Conservation (phyloP, 2,329 filamentous ascomycete genomes). For the Aspergillus sergii region DNA sequence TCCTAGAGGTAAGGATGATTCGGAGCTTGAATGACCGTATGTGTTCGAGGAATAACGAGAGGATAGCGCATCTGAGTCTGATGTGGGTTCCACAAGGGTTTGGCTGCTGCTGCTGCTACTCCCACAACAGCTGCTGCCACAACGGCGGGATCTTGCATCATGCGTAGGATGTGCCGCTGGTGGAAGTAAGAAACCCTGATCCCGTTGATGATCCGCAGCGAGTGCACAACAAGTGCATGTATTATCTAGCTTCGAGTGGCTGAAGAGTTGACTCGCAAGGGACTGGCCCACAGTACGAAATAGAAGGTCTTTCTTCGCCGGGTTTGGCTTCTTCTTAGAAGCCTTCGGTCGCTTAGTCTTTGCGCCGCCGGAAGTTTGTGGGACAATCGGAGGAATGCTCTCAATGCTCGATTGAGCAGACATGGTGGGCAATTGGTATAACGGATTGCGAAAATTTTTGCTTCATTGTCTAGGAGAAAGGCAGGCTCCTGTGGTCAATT, state of each 20-base stretch:
- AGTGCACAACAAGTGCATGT: neutral
- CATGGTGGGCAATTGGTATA: neutral
- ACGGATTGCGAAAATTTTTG: neutral
- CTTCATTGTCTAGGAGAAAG: neutral
- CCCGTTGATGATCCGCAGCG: neutral
- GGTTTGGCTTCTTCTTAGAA: neutral
- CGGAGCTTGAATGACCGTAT: neutral
- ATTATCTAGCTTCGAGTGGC: neutral
- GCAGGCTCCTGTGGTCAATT: neutral
- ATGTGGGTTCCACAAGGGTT: slow-evolving; percentile 1
- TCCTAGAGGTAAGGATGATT: neutral
- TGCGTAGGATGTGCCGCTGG: neutral
- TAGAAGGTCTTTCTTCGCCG: neutral
- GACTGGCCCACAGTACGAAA: slow-evolving; percentile 1
- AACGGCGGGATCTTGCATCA: neutral
- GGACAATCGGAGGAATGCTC: neutral
- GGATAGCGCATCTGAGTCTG: neutral
- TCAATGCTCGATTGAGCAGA: neutral
- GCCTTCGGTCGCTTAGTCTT: neutral
- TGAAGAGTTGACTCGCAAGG: neutral
- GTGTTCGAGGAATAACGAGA: neutral
- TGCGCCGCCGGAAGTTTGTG: neutral
- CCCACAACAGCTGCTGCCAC: neutral
- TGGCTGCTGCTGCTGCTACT: slow-evolving; percentile 12
- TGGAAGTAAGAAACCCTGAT: neutral